Percentiles rank a stretch among this genome's conserved stretches.
phyloP scores from a whole-genome alignment of 805 yeast genomes.

The Ascoidea tarda region DNA sequence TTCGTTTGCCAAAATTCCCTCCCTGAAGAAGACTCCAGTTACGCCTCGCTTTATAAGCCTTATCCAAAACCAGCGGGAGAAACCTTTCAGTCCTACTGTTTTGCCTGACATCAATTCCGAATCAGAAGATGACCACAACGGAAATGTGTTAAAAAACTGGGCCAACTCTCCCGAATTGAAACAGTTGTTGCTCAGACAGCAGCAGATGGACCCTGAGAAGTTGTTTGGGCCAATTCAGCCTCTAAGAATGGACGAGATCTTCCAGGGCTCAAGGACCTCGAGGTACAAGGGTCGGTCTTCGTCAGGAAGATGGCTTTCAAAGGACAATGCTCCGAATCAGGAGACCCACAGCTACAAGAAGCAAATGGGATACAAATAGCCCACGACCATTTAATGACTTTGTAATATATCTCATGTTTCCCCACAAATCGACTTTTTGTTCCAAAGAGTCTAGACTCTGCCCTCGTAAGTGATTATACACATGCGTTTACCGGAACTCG shows the following conservation, averaged over 20 bases:
- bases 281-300: not conserved
- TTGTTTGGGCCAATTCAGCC: not conserved
- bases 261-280: not conserved
- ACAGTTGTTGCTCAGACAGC: not conserved
- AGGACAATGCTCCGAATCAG: no score
- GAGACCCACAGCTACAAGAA: not conserved
- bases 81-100: not conserved
- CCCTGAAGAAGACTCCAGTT: no score
- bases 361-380: not conserved
- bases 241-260: not conserved
- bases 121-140: not conserved
- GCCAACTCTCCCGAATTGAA: not conserved
- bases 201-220: not conserved
- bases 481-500: no score
- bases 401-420: no score
- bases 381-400: not conserved
- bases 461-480: no score
- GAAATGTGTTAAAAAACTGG: not conserved
- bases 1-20: no score
- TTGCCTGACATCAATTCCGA: not conserved
- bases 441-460: no score
- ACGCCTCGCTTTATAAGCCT: no score
- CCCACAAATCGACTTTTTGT: no score
- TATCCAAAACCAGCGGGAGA: not conserved
- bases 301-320: not conserved